phyloP scores from a whole-genome alignment of 441 rosid species.

The Brassica hybrid region DNA sequence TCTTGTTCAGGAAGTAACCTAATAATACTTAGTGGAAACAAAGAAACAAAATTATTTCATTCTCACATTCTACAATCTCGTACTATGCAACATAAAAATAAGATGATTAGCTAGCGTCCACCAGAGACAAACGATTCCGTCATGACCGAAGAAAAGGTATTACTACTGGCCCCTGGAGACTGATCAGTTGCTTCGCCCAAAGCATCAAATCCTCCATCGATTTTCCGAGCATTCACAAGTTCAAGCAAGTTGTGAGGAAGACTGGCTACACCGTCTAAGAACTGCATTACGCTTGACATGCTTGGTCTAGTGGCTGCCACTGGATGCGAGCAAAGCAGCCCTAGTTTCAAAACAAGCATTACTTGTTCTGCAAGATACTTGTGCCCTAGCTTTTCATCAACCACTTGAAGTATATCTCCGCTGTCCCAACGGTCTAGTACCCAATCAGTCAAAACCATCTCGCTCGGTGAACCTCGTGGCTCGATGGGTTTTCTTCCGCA shows the following conservation, averaged over 20 bases:
- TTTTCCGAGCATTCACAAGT: constrained; percentile 10
- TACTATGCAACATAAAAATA: background rate
- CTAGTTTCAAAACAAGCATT: constrained; percentile 46
- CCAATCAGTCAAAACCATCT: constrained; percentile 45
- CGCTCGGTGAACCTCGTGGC: constrained; percentile 16
- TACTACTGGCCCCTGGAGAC: constrained; percentile 5
- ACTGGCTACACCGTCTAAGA: constrained; percentile 31
- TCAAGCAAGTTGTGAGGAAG: constrained; percentile 41
- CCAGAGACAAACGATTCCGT: constrained; percentile 21
- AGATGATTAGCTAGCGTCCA: constrained; percentile 33
- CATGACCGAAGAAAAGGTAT: constrained; percentile 3
- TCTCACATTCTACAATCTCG: constrained; percentile 20
- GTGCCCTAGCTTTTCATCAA: constrained; percentile 35
- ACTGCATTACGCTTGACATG: constrained; percentile 44
- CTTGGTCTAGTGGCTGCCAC: constrained; percentile 42
- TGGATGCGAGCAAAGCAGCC: constrained; percentile 45
- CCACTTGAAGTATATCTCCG: constrained; percentile 37
- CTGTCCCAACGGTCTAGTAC: constrained; percentile 36
- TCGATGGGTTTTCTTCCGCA: constrained; percentile 49
- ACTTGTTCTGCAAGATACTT: constrained; percentile 35
- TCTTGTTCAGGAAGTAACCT: background rate
- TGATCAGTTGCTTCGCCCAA: constrained; percentile 10
- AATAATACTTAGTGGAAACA: background rate
- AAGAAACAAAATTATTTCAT: background rate
- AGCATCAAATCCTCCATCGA: constrained; percentile 17